Evolutionary conservation across 192 early-diverging fungal genomes (phyloP).

Genomic region (Rhizophagus sp.): DNA sequence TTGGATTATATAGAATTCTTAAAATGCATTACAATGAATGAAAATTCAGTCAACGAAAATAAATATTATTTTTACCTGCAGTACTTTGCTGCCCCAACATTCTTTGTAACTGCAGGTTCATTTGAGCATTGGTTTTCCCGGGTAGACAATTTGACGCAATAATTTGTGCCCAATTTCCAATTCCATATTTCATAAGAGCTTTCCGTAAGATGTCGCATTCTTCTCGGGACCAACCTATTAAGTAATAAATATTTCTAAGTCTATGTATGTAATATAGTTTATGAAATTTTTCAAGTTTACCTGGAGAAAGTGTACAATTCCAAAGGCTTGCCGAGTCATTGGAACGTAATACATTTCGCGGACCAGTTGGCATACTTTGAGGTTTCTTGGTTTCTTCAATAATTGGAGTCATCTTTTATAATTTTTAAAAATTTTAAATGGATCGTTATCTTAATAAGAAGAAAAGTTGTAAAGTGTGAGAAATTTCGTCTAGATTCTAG

Average conservation of each 20-base stretch:
- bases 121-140: slow-evolving; percentile 96
- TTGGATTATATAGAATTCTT: slow-evolving; percentile 23
- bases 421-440: too few relatives aligned
- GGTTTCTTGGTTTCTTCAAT: slow-evolving; percentile 57
- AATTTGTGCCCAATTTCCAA: slow-evolving; percentile 97
- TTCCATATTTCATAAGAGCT: slow-evolving; percentile 85
- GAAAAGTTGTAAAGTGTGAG: too few relatives aligned
- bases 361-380: slow-evolving; percentile 86
- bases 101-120: slow-evolving; percentile 94
- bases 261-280: neutral
- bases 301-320: slow-evolving; percentile 92
- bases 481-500: too few relatives aligned
- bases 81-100: slow-evolving; percentile 96
- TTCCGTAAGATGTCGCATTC: slow-evolving; percentile 83
- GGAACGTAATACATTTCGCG: slow-evolving; percentile 86
- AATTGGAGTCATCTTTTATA: slow-evolving; percentile 16
- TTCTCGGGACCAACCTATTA: slow-evolving; percentile 78
- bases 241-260: neutral
- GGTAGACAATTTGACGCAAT: slow-evolving; percentile 86
- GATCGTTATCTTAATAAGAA: too few relatives aligned
- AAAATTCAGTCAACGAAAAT: neutral
- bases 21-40: neutral
- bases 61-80: slow-evolving; percentile 56
- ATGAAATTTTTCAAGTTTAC: slow-evolving; percentile 30
- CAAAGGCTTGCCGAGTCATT: slow-evolving; percentile 94